Percentiles rank a stretch among this genome's conserved stretches.
These are phyloP conservation scores for Pilaira anomala DNA, from an alignment of 192 early-diverging fungal genomes.

Conservation along the genomic window DNA sequence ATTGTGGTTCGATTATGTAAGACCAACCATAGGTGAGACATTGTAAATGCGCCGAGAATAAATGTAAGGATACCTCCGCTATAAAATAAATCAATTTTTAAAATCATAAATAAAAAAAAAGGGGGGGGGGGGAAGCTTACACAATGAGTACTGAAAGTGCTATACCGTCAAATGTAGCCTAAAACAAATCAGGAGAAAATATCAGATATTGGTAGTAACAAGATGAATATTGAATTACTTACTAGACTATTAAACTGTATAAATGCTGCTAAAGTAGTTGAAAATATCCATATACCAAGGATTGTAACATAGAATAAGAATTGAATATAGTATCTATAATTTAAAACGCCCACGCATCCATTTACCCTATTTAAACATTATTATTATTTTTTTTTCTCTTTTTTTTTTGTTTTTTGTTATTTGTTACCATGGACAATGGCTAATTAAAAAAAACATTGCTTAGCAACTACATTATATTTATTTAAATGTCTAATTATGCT, in stretches of 20 bases:
- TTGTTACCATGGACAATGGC: constrained; percentile 44
- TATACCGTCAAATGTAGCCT: constrained; percentile 32
- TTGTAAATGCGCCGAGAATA: constrained; percentile 21
- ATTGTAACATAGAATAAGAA: constrained; percentile 35
- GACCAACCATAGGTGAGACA: constrained; percentile 21
- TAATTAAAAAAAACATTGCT: constrained; percentile 1
- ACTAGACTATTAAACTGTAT: constrained; percentile 16
- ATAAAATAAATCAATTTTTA: neutral
- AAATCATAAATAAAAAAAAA: neutral
- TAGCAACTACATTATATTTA: neutral
- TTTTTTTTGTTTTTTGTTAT: neutral
- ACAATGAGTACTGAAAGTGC: constrained; percentile 20
- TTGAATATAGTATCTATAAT: constrained; percentile 38
- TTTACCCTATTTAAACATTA: constrained; percentile 40
- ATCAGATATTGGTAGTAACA: neutral
- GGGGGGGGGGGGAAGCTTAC: neutral
- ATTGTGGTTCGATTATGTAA: constrained; percentile 21
- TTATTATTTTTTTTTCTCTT: neutral
- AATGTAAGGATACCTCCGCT: constrained; percentile 15
- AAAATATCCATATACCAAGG: constrained; percentile 20
- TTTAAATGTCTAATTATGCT: constrained; percentile 41
- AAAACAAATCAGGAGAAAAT: neutral
- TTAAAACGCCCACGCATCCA: constrained; percentile 48
- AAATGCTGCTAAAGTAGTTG: constrained; percentile 27
- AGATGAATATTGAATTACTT: neutral